Base-by-base conservation (phyloP, 192 early-diverging fungal species). In the Entomortierella chlamydospora region DNA sequence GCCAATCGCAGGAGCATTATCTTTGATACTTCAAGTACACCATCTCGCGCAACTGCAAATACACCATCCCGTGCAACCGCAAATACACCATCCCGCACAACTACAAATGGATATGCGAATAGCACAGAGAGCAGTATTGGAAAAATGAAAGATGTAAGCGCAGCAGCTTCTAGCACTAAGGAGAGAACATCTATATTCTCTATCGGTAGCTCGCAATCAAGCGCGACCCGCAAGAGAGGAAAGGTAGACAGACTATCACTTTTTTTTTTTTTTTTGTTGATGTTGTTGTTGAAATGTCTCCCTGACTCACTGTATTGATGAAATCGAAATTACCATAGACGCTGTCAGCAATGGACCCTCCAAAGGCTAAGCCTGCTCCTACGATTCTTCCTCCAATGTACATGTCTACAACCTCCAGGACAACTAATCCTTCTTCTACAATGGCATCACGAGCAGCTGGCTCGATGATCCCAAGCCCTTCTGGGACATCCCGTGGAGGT, bases 311-410 rank as follows among this genome's bases (percentile, higher is more conserved):
- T 22, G 4, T 13, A 57, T 15, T 20, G 33, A 7, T 10, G 10
- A 37, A 37, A 37, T 37, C 34, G 10, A 37, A 37, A 37, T 37
- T 22, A 13, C 18, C 31, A 25, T 64, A 79, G 76, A 79, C 76
- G 20, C 28, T 79, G 17, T 79, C 76, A 29, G 67, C 76, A 20
- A 79, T 79, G 76, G 76, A 79, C 31, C 76, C 76, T 29, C 76
- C 76, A 0, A 79, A 79, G 45, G 68, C 62, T 4, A 79, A 79
- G 11, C 76, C 76, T 20, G 68, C 76, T 13, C 76, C 68, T 23
- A 70, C 76, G 1, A 54, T 79, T 39, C 61, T 79, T 30, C 76
- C 76, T 12, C 76, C 76, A 22, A 79, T 79, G 76, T 79, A 79
- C 57, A 79, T 79, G 76, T 79, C 76, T 26, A 79, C 76, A 12